Base-by-base conservation (phyloP, 345 rosid species). In the Eucalyptus regnans region DNA sequence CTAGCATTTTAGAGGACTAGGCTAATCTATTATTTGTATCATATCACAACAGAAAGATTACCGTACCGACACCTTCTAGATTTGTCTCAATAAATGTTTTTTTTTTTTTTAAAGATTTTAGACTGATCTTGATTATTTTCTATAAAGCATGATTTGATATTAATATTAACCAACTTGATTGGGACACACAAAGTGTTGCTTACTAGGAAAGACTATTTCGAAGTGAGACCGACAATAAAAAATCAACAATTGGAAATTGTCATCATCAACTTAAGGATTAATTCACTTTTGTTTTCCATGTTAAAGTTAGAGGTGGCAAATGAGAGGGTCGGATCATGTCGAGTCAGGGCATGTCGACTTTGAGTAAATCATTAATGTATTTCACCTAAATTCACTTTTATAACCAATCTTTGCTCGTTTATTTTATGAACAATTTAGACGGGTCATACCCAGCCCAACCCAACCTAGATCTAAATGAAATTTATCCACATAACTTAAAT, bases 11-110 rank as follows among this genome's bases (percentile, higher is more conserved):
- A 64, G 37, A 64, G 76, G 76, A 64, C 10, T n/a, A 1, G 18
- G 76, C 41, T n/a, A 64, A n/a, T 4, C 17, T n/a, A 64, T 64
- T 8, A 3, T n/a, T 37, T n/a, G 3, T 5, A 64, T n/a, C 3
- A 13, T 64, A n/a, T 64, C 3, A 6, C 1, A 64, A 0, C 0
- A n/a, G 20, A 64, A 64, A 15, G 5, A n/a, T n/a, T n/a, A n/a
- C 15, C 5, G 1, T 64, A 5, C 3, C 1, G 1, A 64, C 17
- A n/a, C 3, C 3, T 15, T 14, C 37, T n/a, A 14, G 2, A 64
- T n/a, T 64, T 64, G 1, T 64, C 20, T 64, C 5, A 2, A n/a
- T 7, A 64, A n/a, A 14, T 13, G 0, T 29, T 14, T 29, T 12
- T 25, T n/a, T n/a, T n/a, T 6, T n/a, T n/a, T n/a, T n/a, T n/a